Evolutionary conservation across 495 filamentous ascomycete genomes (phyloP).

Genomic region (Neurospora terricola): DNA sequence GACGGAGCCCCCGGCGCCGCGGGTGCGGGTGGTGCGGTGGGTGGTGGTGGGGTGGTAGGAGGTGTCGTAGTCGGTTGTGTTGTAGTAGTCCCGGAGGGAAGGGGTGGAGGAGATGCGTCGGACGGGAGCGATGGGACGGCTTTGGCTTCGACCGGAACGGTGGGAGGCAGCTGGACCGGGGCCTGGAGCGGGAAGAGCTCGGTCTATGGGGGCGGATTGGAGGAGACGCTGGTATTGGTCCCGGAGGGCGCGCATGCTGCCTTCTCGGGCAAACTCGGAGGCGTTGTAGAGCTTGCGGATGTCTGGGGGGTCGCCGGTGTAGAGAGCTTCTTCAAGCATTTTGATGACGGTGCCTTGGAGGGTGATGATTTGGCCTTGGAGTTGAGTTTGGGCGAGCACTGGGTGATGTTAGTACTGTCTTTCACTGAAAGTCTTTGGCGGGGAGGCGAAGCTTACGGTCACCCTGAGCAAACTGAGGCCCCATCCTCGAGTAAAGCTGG

Average conservation of each 20-base stretch:
- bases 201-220: conserved; percentile 1
- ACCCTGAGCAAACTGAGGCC: conserved; percentile 23
- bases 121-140: conserved; percentile 10
- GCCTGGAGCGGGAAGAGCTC: neutral
- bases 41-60: neutral
- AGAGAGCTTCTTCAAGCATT: conserved; percentile 22
- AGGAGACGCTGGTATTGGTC: conserved; percentile 28
- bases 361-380: conserved; percentile 27
- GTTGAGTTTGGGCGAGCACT: conserved; percentile 27
- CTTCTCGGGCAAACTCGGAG: conserved; percentile 26
- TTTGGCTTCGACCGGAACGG: neutral
- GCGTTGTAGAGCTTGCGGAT: conserved; percentile 20
- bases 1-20: neutral
- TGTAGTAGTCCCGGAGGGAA: conserved; percentile 4
- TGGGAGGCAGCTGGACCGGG: neutral
- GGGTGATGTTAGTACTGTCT: neutral
- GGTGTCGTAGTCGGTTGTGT: neutral
- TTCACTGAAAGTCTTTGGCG: neutral
- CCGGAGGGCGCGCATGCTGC: conserved; percentile 24
- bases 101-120: conserved; percentile 21
- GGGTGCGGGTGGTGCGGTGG: neutral
- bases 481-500: conserved; percentile 14
- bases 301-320: conserved; percentile 17
- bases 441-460: conserved; percentile 15
- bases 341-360: conserved; percentile 24